A percentile compares a stretch with the other conserved stretches of the same genome.
phyloP scores from a whole-genome alignment of 306 rosid genomes.

The Erythrophleum fordii region DNA sequence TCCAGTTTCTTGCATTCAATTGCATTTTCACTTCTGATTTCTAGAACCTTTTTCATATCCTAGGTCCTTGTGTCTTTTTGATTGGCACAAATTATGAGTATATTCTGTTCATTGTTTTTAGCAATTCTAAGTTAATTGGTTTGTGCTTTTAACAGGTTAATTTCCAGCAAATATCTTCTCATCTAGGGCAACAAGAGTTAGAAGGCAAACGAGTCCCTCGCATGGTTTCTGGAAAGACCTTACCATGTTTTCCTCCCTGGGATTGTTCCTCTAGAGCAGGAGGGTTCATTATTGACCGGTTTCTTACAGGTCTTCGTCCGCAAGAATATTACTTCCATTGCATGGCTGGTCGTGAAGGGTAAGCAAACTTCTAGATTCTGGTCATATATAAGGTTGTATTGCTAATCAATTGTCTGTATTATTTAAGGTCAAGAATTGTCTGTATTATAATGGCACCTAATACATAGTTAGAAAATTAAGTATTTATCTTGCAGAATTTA shows the following conservation, averaged over 20 bases:
- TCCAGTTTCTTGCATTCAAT: neutral
- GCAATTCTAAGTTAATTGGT: slow-evolving; percentile 18
- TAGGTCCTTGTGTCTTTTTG: neutral
- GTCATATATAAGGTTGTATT: neutral
- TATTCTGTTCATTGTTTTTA: slow-evolving; percentile 5
- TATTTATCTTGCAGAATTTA: neutral
- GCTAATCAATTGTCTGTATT: neutral
- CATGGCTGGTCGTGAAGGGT: slow-evolving; percentile 99
- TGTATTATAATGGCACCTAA: slow-evolving; percentile 5
- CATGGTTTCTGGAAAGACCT: slow-evolving; percentile 97
- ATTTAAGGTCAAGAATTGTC: neutral
- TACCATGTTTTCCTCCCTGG: slow-evolving; percentile 95
- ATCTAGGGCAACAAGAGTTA: slow-evolving; percentile 93
- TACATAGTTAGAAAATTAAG: neutral
- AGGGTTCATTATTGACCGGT: slow-evolving; percentile 91
- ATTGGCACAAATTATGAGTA: neutral
- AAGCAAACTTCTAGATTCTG: slow-evolving; percentile 37
- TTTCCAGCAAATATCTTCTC: slow-evolving; percentile 94
- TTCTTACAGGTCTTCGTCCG: slow-evolving; percentile 94
- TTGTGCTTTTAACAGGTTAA: slow-evolving; percentile 71
- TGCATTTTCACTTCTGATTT: neutral
- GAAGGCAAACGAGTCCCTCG: slow-evolving; percentile 98
- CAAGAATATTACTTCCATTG: slow-evolving; percentile 98
- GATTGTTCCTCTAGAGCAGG: slow-evolving; percentile 96
- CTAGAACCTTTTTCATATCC: neutral